Evolutionary conservation across 768 basidiomycete species (phyloP), one percentile per base, ranked within the genome.

Genomic region (Rubroboletus satanas): DNA sequence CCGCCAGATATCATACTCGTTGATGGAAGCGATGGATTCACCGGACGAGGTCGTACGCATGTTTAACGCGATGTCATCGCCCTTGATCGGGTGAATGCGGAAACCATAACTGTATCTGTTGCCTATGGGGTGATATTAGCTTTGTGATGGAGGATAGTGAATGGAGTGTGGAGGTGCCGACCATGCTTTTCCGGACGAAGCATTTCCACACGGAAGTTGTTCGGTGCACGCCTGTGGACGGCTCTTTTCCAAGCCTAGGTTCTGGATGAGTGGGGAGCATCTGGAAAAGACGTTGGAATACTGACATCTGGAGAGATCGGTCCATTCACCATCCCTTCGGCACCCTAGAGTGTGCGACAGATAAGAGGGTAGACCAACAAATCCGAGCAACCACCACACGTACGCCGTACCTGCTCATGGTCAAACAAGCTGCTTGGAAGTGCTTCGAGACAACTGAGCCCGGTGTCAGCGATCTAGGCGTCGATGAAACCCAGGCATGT

Each of bases 1-100:
- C 28, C 90, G 77, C 82, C 87, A 90, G 36, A 93, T 75, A 14
- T 87, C 85, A 63, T 93, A 92, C 54, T 83, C 83, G 9, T 68
- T 62, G 44, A 71, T 55, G 2, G 71, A 72, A 17, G 62, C 63
- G 32, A 64, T 51, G 6, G 78, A 77, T 21, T 68, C 75, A 29
- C 71, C 56, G 23, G 79, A 81, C 8, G 71, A 62, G 12, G 55
- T 57, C 3, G 60, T 48, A 11, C 49, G 57, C 5, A 62, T 54
- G 23, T 38, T 36, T 26, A 55, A 39, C 17, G 64, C 68, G 23
- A 71, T 64, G 53, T 78, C 67, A 8, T 73, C 72, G 21, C 59
- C 62, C 36, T 61, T 59, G 50, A 82, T 66, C 15, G 85, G 77
- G 37, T 66, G 74, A 32, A 90, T 76, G 12, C 79, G 79, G 75